These are phyloP conservation scores for Penicillium subrubescens DNA, from an alignment of 495 filamentous ascomycete genomes.

Conservation along the genomic window DNA sequence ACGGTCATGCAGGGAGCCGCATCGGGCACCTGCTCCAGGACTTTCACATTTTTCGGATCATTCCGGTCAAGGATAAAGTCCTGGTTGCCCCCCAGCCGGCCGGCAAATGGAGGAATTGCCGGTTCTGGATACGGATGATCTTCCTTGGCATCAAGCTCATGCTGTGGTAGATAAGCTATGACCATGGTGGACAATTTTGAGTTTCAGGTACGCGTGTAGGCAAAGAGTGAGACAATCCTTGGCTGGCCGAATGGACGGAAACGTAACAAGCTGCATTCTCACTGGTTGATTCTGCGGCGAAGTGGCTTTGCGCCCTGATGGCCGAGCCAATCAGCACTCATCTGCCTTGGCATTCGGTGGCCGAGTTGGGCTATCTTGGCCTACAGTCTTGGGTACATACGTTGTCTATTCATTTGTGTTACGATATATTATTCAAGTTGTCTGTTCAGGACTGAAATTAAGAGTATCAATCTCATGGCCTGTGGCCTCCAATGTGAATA, in stretches of 20 bases:
- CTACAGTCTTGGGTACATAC: no score
- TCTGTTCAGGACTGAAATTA: no score
- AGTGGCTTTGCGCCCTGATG: not conserved
- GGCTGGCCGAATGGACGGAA: conserved; percentile 7
- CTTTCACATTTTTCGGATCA: conserved; percentile 36
- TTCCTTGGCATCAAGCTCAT: conserved; percentile 14
- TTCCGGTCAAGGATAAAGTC: conserved; percentile 41
- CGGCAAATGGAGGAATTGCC: not conserved
- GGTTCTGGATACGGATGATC: conserved; percentile 15
- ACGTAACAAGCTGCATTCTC: conserved; percentile 8
- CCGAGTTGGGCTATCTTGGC: not conserved
- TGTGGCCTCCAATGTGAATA: no score
- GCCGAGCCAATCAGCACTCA: not conserved
- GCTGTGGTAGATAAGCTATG: conserved; percentile 21
- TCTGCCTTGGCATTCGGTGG: not conserved
- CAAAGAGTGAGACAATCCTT: conserved; percentile 12
- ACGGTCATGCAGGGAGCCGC: conserved; percentile 45
- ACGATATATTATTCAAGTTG: no score
- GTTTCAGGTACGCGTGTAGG: not conserved
- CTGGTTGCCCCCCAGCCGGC: conserved; percentile 31
- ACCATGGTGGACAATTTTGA: conserved; percentile 6
- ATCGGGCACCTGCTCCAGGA: conserved; percentile 46
- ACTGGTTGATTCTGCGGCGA: conserved; percentile 3
- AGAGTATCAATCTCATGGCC: no score
- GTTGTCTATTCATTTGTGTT: no score